Evolutionary conservation across 768 basidiomycete species (phyloP), one percentile per base, ranked within the genome.

Genomic region (Pleurotus sapidus): DNA sequence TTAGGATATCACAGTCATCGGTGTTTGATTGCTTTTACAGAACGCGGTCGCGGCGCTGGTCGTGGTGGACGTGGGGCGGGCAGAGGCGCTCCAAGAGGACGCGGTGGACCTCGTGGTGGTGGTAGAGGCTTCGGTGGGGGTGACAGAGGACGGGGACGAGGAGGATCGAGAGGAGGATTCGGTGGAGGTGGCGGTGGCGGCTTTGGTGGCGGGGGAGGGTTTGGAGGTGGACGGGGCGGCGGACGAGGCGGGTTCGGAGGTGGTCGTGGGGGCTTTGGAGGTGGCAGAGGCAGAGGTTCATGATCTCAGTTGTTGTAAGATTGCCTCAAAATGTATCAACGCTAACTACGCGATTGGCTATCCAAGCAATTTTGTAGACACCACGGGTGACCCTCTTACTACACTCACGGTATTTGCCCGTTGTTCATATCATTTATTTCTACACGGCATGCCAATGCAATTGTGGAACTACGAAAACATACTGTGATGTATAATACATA

Each of bases 41-140:
- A 74, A 67, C 68, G 72, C 49, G 81, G 77, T 8, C 79, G 79
- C 49, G 77, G 67, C 12, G 60, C 63, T 14, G 70, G 75, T 30
- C 72, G 70, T n/a, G 68, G 75, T 59, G 72, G 73, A 34, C 62
- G 73, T 47, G 75, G 30, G 30, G 30, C 30, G 30, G 8, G 30
- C 11, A 34, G 76, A 38, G 76, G 73, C 11, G 68, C 64, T 49
- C 63, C 68, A 20, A 64, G 71, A 42, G 70, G 74, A 25, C 59
- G 74, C 11, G 70, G 72, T 49, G 67, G 62, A 30, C 58, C 59
- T 37, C 57, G 18, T 38, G 11, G 51, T 3, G 49, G 49, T n/a
- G 49, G 49, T 15, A 50, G 49, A 37, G 49, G 49, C 15, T 50
- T 50, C n/a, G 49, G 49, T 5, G 49, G 49, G 2, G 30, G 49